Evolutionary conservation across 495 filamentous ascomycete genomes (phyloP), one percentile per base, ranked within the genome.

Genomic region (Achaetomiella virescens): DNA sequence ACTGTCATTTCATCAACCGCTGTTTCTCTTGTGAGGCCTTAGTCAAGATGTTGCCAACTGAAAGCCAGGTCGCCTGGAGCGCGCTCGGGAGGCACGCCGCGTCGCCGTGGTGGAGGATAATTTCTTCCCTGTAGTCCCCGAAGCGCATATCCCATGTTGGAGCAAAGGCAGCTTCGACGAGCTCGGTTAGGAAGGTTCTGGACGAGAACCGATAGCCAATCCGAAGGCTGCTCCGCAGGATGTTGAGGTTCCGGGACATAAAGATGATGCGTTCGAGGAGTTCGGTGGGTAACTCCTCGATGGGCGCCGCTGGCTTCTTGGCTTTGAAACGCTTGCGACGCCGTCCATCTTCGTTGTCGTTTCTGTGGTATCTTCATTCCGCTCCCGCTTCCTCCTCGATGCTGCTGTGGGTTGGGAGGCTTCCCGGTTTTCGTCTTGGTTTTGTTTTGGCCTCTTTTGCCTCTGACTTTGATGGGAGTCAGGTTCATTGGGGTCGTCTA

Each of bases 201-300:
- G 53, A 56, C 2, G 73, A 75, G 22, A 77, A 59, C 2, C 67
- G 22, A 3, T 58, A 51, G 17, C 73, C 72, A 22, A 77, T 57
- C 37, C 61, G 64, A 22, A 55, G 67, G 48, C 68, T 72, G 38
- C 65, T 63, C 18, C 61, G 64, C 1, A 73, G 57, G 7, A 77
- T 60, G 52, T 72, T 67, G 48, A 68, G 18, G 43, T 77, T 75
- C 50, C 62, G 62, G 12, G 71, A 75, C 24, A 68, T 42, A 60
- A 63, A 57, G 18, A 74, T 66, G 52, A 77, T 75, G 2, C 37
- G 62, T 60, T 75, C 72, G n/a, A 77, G 64, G 17, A 77, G 61
- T 54, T 77, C 74, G 27, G 66, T 44, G 1, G 74, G 74, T 11
- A 77, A 55, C 27, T 47, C 58, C 62, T 75, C 72, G 6, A 77